Base-by-base conservation (phyloP, 306 rosid species). In the Mucuna pruriens region DNA sequence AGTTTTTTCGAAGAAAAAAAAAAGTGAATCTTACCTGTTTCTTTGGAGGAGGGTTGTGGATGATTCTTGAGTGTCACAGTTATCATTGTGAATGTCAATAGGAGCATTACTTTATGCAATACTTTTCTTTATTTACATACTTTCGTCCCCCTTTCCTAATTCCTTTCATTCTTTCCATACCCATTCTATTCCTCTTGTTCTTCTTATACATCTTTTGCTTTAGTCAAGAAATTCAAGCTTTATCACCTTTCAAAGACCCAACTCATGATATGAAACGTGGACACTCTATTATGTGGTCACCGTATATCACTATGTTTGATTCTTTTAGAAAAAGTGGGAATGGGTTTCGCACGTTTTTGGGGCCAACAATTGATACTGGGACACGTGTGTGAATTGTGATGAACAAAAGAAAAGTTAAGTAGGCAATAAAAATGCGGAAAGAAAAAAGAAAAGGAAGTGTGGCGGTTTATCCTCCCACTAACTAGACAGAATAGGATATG, bases 401-500 rank as follows among this genome's bases (percentile, higher is more conserved):
- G 15, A 45, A 44, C 38, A 57, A 45, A 67, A 20, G 22, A 54
- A 75, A 80, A 74, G 65, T 57, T 80, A 13, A 36, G 48, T 34
- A 74, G 60, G 77, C 42, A 79, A 77, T 71, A 79, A 57, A 73
- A 34, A 46, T 40, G 23, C 1, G 23, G 34, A 23, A 10, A 22
- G 2, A 2, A 31, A 31, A 62, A 63, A 15, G 15, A 5, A 4
- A 58, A 2, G 0, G 0, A 15, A 62, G 66, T 33, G 54, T 6
- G 23, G 48, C 39, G 49, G 52, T 74, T 40, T 52, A 65, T 65
- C 7, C 2, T 7, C 71, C 71, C 76, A 82, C 76, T 66, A 42
- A 66, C 71, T 55, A 75, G 45, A 82, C 76, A 82, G 72, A 55
- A 67, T 55, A 33, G 54, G 81, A 82, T 65, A 15, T 75, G 62